Conservation (phyloP, 257 asterid species). For the Capsicum baccatum region DNA sequence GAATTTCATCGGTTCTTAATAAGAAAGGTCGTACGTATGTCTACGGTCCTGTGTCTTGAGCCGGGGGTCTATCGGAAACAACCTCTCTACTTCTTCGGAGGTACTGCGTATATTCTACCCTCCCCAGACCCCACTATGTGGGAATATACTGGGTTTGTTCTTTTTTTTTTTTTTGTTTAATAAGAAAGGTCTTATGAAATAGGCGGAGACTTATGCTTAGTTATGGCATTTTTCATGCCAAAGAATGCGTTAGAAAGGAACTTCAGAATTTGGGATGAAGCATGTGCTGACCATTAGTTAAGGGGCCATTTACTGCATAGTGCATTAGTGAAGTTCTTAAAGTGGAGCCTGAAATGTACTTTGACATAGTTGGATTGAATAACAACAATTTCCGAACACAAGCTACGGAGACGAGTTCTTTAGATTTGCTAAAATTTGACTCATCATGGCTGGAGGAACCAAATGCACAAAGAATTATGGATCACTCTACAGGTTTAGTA, state of each 20-base stretch:
- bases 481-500: neutral
- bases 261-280: conserved; percentile 23
- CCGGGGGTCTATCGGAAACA: no score
- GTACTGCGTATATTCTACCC: no score
- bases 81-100: no score
- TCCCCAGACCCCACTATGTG: no score
- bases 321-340: neutral
- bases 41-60: no score
- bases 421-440: neutral
- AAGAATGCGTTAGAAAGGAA: neutral
- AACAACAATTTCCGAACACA: neutral
- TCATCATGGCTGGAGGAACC: conserved; percentile 7
- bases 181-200: neutral
- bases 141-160: no score
- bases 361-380: neutral
- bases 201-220: neutral
- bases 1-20: neutral
- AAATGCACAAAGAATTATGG: conserved; percentile 21
- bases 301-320: neutral
- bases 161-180: neutral
- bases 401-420: neutral
- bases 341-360: conserved; percentile 14
- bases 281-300: neutral
- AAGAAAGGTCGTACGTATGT: neutral
- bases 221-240: neutral